Evolutionary conservation across 345 rosid genomes (phyloP), one percentile per base, ranked within the genome.

Genomic region (Trapa incisa): DNA sequence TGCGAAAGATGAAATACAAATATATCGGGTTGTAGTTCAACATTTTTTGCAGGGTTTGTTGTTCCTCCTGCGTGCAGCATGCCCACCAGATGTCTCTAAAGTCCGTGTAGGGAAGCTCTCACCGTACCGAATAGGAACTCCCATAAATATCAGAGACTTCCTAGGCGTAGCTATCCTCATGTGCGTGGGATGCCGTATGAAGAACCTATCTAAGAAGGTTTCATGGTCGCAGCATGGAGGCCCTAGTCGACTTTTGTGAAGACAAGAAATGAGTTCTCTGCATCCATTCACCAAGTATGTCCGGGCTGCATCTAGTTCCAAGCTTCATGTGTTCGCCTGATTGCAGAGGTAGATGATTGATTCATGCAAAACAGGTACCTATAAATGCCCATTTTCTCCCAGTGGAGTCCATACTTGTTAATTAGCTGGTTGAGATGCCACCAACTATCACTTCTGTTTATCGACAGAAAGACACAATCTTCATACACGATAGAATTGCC

Each of bases 141-240:
- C 7, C 43, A 41, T 4, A 41, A 41, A 41, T 41, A 41, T 41
- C 43, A 41, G 43, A 41, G 43, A 41, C 43, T 41, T 22, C 29
- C 29, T 22, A 22, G 29, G 29, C 29, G 89, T 96, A 5, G 90
- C 87, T 37, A 71, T 83, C 37, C 92, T 91, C 48, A 83, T 71
- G 74, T 88, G 99, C 67, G 69, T 81, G 66, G 97, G 98, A 47
- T 78, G 86, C 16, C 96, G 99, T 58, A 67, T 87, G 78, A 74
- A 72, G 75, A 91, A 89, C 75, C 85, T 95, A 17, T 83, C 94
- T 6, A 87, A 89, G 67, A 91, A 86, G 84, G 53, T 78, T 47
- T 83, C 96, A 39, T 94, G 71, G 29, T 65, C 16, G 4, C 16
- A 2, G 37, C 8, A 33, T 1, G 13, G 63, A 58, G 38, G 16